phyloP scores from a whole-genome alignment of 257 asterid species.

The Solanum appendiculatum region DNA sequence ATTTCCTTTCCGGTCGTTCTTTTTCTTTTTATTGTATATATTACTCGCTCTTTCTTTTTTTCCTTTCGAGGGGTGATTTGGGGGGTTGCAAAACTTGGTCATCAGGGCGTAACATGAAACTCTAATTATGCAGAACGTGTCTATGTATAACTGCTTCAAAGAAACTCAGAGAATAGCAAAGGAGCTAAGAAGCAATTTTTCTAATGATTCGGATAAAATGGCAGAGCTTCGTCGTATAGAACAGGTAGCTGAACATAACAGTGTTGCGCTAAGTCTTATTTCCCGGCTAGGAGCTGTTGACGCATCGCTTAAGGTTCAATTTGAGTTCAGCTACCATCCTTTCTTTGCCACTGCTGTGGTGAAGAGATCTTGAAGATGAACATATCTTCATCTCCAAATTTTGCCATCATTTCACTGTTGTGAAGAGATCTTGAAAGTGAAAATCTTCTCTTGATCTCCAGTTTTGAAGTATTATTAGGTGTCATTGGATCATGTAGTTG shows the following conservation, averaged over 20 bases:
- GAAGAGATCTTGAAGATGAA: slow-evolving; percentile 63
- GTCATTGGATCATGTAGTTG: not conserved
- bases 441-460: not conserved
- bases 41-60: not conserved
- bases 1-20: not conserved
- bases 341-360: slow-evolving; percentile 84
- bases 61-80: not conserved
- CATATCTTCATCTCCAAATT: slow-evolving; percentile 16
- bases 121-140: slow-evolving; percentile 29
- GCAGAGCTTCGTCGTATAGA: slow-evolving; percentile 69
- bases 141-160: slow-evolving; percentile 63
- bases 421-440: not conserved
- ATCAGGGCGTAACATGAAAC: not conserved
- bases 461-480: slow-evolving; percentile 17
- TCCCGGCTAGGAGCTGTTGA: slow-evolving; percentile 71
- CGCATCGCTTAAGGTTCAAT: slow-evolving; percentile 64
- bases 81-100: not conserved
- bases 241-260: slow-evolving; percentile 91
- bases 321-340: slow-evolving; percentile 81
- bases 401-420: slow-evolving; percentile 9
- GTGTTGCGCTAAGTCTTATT: slow-evolving; percentile 67
- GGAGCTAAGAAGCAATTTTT: slow-evolving; percentile 54
- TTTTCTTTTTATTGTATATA: not conserved
- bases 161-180: slow-evolving; percentile 79
- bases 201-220: slow-evolving; percentile 52